Evolutionary conservation across 495 filamentous ascomycete genomes (phyloP).

Genomic region (Penicillium bovifimosum): DNA sequence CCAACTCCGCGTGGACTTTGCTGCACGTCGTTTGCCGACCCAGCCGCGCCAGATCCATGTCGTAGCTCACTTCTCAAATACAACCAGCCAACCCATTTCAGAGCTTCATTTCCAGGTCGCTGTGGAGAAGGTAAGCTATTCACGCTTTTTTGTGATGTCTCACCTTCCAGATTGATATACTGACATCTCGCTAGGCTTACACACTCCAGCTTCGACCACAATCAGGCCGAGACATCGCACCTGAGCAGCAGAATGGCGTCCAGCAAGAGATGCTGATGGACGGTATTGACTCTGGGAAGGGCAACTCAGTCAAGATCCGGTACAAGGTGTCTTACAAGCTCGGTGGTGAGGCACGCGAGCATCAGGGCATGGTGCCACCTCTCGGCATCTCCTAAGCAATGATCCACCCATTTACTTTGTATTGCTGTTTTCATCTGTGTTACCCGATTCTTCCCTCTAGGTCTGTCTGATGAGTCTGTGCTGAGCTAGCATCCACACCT

Average conservation of each 20-base stretch:
- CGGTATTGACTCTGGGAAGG: conserved; percentile 64
- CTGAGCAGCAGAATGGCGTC: conserved; percentile 70
- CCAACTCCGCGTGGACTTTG: conserved; percentile 50
- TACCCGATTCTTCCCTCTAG: not conserved
- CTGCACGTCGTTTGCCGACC: conserved; percentile 34
- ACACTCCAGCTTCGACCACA: conserved; percentile 79
- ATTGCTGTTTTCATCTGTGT: not conserved
- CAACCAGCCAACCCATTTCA: conserved; percentile 59
- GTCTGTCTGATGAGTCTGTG: not conserved
- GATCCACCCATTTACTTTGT: not conserved
- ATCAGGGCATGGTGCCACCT: conserved; percentile 85
- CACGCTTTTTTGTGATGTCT: not conserved
- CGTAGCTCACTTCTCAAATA: conserved; percentile 70
- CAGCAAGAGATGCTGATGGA: conserved; percentile 76
- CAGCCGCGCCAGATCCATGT: conserved; percentile 48
- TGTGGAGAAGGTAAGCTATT: conserved; percentile 72
- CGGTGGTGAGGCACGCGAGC: conserved; percentile 57
- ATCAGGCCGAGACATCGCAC: conserved; percentile 65
- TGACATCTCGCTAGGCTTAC: conserved; percentile 48
- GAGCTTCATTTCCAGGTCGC: conserved; percentile 89
- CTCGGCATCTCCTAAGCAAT: conserved; percentile 61
- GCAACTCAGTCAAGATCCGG: conserved; percentile 73
- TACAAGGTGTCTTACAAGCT: conserved; percentile 82
- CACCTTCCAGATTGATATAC: not conserved
- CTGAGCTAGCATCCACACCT: not conserved